Base-by-base conservation (phyloP, 257 asterid species). In the Solanum chmielewskii region DNA sequence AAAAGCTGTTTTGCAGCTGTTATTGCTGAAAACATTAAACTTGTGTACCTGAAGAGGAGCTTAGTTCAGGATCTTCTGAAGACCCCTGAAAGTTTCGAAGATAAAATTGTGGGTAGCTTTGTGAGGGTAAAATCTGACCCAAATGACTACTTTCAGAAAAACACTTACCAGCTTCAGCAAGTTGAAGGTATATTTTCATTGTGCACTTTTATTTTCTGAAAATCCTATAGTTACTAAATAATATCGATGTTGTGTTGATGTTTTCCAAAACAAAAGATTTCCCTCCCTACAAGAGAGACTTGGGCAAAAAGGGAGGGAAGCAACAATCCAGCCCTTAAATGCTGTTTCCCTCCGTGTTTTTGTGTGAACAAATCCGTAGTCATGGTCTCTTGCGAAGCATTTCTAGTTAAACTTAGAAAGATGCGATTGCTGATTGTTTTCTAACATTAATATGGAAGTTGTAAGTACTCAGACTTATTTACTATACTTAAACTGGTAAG, bases 101-200 rank as follows among this genome's bases (percentile, higher is more conserved):
- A 37, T 74, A 97, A 93, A 90, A 25, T 96, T 70, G 87, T 93
- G 88, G 99, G 98, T 62, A 93, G 99, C 92, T 95, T 94, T 89
- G 98, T 97, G 88, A 92, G 99, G 93, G 88, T 97, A 89, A 97
- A 92, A 86, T 89, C 94, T 80, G 98, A 97, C 88, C 98, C 95
- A 18, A 87, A 92, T 84, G 98, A 97, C 90, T 94, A 90, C 87
- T 88, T 47, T 86, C 98, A 97, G 87, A 94, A 93, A 91, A 90
- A 92, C 89, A 90, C 92, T 56, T 91, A 94, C 93, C 98, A 95
- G 90, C 98, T 97, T 87, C 96, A 94, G 89, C 94, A 80, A 89
- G 97, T 97, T 77, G 91, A 94, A 92, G 99, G 99, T 97, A 88
- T 83, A 86, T 89, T 49, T 86, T 74, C 66, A 56, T 44, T 76